phyloP scores from a whole-genome alignment of 768 basidiomycete genomes.

The Suillus spraguei region DNA sequence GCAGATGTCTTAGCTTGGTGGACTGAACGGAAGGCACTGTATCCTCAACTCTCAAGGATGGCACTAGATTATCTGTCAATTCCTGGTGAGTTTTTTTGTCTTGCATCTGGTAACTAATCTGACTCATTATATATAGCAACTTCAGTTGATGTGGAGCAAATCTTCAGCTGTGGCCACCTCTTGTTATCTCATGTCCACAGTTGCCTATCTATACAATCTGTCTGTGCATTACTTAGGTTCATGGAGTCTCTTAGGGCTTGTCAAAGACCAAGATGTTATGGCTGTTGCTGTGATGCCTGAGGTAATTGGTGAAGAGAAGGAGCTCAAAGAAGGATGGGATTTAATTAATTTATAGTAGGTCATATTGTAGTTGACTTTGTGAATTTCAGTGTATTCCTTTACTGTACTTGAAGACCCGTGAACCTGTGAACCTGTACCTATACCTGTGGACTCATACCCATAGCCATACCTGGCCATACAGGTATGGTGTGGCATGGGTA shows the following conservation, averaged over 20 bases:
- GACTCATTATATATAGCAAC: slow-evolving; percentile 16
- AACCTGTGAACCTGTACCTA: too few relatives aligned
- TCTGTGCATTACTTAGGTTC: slow-evolving; percentile 27
- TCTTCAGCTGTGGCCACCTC: slow-evolving; percentile 16
- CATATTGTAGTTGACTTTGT: background rate
- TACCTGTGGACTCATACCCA: background rate
- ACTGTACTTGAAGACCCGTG: background rate
- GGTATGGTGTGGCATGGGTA: background rate
- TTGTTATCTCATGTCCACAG: slow-evolving; percentile 29
- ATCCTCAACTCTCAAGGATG: slow-evolving; percentile 36
- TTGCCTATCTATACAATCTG: slow-evolving; percentile 26
- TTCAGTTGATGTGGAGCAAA: slow-evolving; percentile 14
- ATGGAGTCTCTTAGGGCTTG: slow-evolving; percentile 33
- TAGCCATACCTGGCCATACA: background rate
- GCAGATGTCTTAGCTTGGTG: slow-evolving; percentile 35
- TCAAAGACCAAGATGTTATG: slow-evolving; percentile 28
- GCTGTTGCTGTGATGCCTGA: slow-evolving; percentile 19
- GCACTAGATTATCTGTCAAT: slow-evolving; percentile 37
- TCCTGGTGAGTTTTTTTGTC: slow-evolving; percentile 28
- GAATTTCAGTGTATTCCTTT: background rate
- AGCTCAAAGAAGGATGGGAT: slow-evolving; percentile 17
- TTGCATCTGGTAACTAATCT: slow-evolving; percentile 13
- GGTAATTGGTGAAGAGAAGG: slow-evolving; percentile 12
- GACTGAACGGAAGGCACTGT: slow-evolving; percentile 22
- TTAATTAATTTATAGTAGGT: slow-evolving; percentile 1